Evolutionary conservation across 2,329 filamentous ascomycete species (phyloP).

Genomic region (Sporothrix schenckii): DNA sequence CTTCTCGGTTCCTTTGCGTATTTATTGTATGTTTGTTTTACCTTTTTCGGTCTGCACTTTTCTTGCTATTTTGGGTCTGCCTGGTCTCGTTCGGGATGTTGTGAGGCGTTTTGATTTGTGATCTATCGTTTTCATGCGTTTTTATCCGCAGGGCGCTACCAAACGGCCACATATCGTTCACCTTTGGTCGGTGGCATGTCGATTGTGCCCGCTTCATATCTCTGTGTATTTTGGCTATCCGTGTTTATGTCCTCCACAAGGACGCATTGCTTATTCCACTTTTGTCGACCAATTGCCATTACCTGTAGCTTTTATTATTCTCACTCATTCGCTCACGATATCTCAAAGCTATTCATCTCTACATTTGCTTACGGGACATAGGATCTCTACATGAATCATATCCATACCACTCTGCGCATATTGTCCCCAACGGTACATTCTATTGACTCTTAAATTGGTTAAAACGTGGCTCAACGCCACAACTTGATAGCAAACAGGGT

Average conservation of each 20-base stretch:
- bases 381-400: not conserved
- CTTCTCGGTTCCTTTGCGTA: not conserved
- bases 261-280: not conserved
- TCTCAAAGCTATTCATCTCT: too few species aligned
- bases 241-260: not conserved
- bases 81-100: not conserved
- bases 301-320: not conserved
- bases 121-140: not conserved
- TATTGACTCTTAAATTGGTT: constrained; percentile 4
- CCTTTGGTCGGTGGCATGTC: not conserved
- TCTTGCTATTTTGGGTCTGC: not conserved
- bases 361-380: not conserved
- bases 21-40: not conserved
- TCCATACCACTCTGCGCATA: not conserved
- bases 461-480: not conserved
- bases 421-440: constrained; percentile 18
- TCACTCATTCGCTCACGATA: not conserved
- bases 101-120: not conserved
- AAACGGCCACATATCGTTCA: not conserved
- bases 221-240: not conserved
- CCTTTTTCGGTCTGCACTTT: not conserved
- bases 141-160: not conserved
- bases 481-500: too few species aligned
- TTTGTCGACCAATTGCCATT: not conserved
- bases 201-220: not conserved